Evolutionary conservation across 1,284 basidiomycete genomes (phyloP), one percentile per base, ranked within the genome.

Genomic region (Xanthoconium separans): DNA sequence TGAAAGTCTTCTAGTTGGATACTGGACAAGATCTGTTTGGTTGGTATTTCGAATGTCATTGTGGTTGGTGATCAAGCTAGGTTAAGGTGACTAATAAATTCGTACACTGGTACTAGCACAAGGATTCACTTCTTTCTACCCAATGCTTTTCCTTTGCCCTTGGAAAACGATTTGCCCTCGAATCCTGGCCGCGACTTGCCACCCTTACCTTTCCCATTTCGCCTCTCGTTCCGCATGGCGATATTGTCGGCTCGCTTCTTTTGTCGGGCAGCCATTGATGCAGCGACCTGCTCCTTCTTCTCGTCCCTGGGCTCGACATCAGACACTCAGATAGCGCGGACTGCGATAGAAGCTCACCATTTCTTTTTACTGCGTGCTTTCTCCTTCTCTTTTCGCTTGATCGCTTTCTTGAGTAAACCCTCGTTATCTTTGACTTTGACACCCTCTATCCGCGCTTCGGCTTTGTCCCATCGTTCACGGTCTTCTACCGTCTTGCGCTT

Each of bases 241-340:
- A 97, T 89, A 68, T 98, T 96, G 65, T 95, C 93, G 18, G 85
- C 69, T 4, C 93, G 80, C 73, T 96, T 97, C 77, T 94, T 93
- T 72, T 92, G 87, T 65, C 83, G 85, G 31, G 89, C 89, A 2
- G 87, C 87, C 81, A 92, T 89, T 4, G 85, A 79, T 18, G 83
- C 79, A 8, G 79, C 65, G 24, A 94, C 65, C 37, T 91, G 83
- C 58, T 89, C 83, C 71, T 95, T 95, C 56, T 92, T 82, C 61
- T 93, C 89, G 39, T 84, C 82, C 93, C 93, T 95, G 31, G 43
- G 6, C 41, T 44, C 48, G 15, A n/a, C 29, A 34, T 61, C 31
- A 58, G 48, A 27, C 27, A 27, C 6, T 27, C 1, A 27, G 7
- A 27, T 27, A 27, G 27, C 27, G 6, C 27, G 27, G 27, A 27